Base-by-base conservation (phyloP, 208 protist genomes). In the Leishmania gerbilli region DNA sequence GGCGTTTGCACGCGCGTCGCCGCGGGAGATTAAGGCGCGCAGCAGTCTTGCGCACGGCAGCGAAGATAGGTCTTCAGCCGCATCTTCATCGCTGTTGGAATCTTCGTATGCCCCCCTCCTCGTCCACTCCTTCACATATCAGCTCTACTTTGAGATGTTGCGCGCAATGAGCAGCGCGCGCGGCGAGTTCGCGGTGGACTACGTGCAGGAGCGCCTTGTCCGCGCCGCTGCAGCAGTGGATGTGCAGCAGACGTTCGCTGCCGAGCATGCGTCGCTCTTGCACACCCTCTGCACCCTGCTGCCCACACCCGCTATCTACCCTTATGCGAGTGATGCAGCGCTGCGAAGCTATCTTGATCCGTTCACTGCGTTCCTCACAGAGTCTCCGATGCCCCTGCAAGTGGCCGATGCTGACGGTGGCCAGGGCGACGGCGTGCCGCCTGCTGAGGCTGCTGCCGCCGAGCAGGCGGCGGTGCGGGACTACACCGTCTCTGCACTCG, bases 241-340 rank as follows among this genome's bases (percentile, higher is more conserved):
- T 7, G 58, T 19, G 31, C 71, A 34, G 37, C 56, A 69, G 17
- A 86, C 88, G 42, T 94, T 95, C 40, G 84, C 81, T 8, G 58
- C 62, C 4, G 87, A 95, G 74, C 92, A 96, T 77, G 93, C 87
- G 58, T 90, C 92, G 17, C 91, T 98, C 21, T 78, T 95, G 64
- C 92, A 96, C 87, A 89, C 90, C 34, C 81, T 94, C 37, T 83
- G 84, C 24, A 82, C 88, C 5, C 69, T 96, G 31, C 67, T 96
- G 71, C 87, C 90, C 6, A 76, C 94, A 51, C 91, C 95, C 2
- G 79, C 87, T 37, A 83, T 93, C 24, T 98, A 98, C 76, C 95
- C 95, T 8, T 98, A 92, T 86, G 89, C 93, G 2, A 90, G 88
- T 56, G 93, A 98, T 68, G 79, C 42, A 7, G 86, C 82, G 42